phyloP scores from a whole-genome alignment of 768 basidiomycete genomes.

The Lactarius sp. region DNA sequence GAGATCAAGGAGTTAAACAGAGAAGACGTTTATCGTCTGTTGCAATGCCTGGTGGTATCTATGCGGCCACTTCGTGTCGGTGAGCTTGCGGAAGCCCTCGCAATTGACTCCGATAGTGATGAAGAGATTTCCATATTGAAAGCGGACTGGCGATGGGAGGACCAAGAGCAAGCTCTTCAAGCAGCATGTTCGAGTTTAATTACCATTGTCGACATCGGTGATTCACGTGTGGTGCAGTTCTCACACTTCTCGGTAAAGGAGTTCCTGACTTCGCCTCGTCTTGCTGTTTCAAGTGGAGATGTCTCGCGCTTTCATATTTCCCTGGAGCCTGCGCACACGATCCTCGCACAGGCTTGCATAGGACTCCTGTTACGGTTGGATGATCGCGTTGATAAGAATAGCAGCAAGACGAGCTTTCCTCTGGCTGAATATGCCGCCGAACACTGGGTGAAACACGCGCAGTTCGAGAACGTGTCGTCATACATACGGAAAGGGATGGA shows the following conservation, averaged over 20 bases:
- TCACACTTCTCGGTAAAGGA: background rate
- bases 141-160: background rate
- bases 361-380: background rate
- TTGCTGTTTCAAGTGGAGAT: background rate
- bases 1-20: background rate
- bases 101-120: background rate
- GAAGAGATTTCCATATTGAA: background rate
- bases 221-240: background rate
- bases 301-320: background rate
- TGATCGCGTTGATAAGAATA: background rate
- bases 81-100: background rate
- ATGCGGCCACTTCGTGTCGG: background rate
- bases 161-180: background rate
- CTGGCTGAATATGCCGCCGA: background rate
- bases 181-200: background rate
- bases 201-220: background rate
- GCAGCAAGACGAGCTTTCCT: background rate
- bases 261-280: background rate
- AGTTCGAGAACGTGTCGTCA: background rate
- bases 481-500: background rate
- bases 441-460: background rate
- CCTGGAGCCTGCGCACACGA: background rate
- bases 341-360: background rate
- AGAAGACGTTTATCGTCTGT: background rate
- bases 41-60: background rate